phyloP scores from a whole-genome alignment of 2,329 filamentous ascomycete genomes.

The Teratosphaeria gauchensis region DNA sequence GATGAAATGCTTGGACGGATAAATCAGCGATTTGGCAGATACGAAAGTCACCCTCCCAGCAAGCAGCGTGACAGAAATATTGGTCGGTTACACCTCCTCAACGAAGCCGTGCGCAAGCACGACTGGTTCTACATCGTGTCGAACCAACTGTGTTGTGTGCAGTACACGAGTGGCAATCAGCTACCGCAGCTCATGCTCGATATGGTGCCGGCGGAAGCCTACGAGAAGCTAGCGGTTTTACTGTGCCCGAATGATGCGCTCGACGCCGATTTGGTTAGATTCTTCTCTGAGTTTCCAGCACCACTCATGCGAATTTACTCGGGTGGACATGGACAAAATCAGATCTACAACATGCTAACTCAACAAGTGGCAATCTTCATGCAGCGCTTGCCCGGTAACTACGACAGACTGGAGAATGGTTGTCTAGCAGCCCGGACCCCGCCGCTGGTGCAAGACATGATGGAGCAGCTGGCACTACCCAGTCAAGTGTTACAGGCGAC shows the following conservation, averaged over 20 bases:
- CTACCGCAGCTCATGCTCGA: slow-evolving; percentile 30
- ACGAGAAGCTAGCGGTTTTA: slow-evolving; percentile 33
- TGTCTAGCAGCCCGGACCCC: slow-evolving; percentile 36
- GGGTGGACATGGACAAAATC: slow-evolving; percentile 30
- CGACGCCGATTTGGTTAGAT: slow-evolving; percentile 30
- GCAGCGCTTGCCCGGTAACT: slow-evolving; percentile 13
- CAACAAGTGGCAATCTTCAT: slow-evolving; percentile 14
- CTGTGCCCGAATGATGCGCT: slow-evolving; percentile 39
- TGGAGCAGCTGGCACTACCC: slow-evolving; percentile 36
- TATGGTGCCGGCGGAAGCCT: slow-evolving; percentile 20
- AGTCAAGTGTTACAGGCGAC: slow-evolving; percentile 46
- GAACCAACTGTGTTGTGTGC: slow-evolving; percentile 56
- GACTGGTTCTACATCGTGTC: slow-evolving; percentile 57
- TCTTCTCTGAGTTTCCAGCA: slow-evolving; percentile 45
- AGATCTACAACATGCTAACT: slow-evolving; percentile 23
- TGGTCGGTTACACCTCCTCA: slow-evolving; percentile 45
- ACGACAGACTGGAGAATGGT: slow-evolving; percentile 8
- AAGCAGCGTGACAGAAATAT: slow-evolving; percentile 1
- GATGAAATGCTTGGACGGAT: background rate
- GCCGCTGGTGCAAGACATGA: slow-evolving; percentile 49
- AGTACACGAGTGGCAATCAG: slow-evolving; percentile 31
- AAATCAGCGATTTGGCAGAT: background rate
- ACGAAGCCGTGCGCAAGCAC: slow-evolving; percentile 43
- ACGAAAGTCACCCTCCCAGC: background rate
- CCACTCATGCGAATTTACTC: slow-evolving; percentile 29